Conservation (phyloP, 768 basidiomycete genomes). For the Coprinopsis cinerea region DNA sequence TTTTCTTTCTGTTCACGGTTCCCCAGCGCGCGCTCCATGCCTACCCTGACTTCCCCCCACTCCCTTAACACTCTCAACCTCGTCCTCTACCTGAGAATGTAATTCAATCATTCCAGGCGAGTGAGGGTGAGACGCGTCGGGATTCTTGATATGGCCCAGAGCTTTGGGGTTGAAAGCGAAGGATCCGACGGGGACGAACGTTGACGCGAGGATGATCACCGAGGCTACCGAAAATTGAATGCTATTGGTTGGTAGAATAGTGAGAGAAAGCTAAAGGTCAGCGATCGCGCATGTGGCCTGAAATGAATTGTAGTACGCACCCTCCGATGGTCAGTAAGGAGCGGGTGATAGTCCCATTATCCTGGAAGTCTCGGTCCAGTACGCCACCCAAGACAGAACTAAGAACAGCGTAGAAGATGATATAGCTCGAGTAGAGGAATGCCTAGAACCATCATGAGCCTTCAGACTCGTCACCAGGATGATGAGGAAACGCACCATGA, state of each 20-base stretch:
- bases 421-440: conserved; percentile 31
- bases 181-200: conserved; percentile 24
- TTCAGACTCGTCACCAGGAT: neutral
- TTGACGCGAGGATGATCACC: conserved; percentile 22
- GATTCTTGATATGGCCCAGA: conserved; percentile 15
- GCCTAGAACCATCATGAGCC: conserved; percentile 13
- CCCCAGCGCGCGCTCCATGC: no score
- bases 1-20: no score
- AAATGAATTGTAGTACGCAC: no score
- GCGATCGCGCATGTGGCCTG: no score
- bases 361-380: conserved; percentile 22
- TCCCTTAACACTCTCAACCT: no score
- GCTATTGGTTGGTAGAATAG: conserved; percentile 9
- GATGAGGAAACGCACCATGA: conserved; percentile 14
- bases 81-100: no score
- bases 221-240: conserved; percentile 25
- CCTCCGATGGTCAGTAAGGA: conserved; percentile 23
- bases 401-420: conserved; percentile 18
- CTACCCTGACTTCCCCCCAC: no score
- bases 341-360: conserved; percentile 17
- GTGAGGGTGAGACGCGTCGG: neutral
- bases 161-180: conserved; percentile 27
- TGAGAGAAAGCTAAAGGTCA: neutral
- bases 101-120: neutral
- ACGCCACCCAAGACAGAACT: conserved; percentile 23